phyloP scores from a whole-genome alignment of 1,139 yeast species.

The Magnusiomyces fungicola region DNA sequence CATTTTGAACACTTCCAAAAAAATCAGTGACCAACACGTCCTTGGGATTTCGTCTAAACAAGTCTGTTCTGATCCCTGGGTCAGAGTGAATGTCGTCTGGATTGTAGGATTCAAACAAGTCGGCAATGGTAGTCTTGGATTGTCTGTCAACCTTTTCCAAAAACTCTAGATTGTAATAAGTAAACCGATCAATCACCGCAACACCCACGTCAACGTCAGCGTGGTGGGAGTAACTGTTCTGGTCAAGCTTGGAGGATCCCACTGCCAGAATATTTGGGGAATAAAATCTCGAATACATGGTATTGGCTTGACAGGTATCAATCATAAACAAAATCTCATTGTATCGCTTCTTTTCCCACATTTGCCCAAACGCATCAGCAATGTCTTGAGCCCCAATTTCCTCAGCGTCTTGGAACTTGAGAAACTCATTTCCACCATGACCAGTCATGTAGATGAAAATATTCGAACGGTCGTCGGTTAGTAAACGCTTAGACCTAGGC shows the following conservation, averaged over 20 bases:
- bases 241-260: conserved; percentile 86
- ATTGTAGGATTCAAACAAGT: conserved; percentile 76
- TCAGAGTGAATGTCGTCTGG: conserved; percentile 82
- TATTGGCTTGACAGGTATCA: conserved; percentile 97
- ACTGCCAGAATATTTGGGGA: conserved; percentile 91
- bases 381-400: conserved; percentile 92
- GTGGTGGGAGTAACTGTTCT: conserved; percentile 91
- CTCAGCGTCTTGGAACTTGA: conserved; percentile 97
- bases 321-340: conserved; percentile 95
- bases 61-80: conserved; percentile 83
- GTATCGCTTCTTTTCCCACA: conserved; percentile 92
- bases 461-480: conserved; percentile 91
- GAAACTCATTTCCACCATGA: conserved; percentile 96
- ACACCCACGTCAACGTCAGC: conserved; percentile 95
- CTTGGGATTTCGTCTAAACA: conserved; percentile 58
- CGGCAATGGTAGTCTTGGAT: conserved; percentile 68
- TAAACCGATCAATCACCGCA: conserved; percentile 93
- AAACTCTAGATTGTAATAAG: conserved; percentile 84
- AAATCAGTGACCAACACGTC: conserved; percentile 84
- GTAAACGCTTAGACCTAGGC: conserved; percentile 80
- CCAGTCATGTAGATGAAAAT: conserved; percentile 95
- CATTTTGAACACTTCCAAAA: conserved; percentile 88
- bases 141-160: conserved; percentile 70
- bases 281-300: conserved; percentile 89
- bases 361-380: conserved; percentile 95